Percentiles rank a stretch among this genome's conserved stretches.
Conservation (phyloP, 2,329 filamentous ascomycete genomes). For the Fusarium compactum region DNA sequence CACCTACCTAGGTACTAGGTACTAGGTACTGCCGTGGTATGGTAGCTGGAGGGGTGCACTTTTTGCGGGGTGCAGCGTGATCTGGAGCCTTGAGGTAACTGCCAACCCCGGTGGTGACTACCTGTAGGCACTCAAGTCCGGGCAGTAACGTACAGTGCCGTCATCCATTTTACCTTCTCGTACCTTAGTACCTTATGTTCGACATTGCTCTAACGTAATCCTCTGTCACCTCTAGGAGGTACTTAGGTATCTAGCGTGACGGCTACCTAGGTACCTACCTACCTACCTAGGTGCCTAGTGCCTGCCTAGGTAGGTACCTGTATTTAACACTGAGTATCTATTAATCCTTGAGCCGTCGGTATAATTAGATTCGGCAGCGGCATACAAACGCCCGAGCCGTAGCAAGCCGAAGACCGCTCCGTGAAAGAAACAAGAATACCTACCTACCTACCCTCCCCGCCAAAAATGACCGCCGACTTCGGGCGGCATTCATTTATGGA, state of each 20-base stretch:
- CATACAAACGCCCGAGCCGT: slow-evolving; percentile 21
- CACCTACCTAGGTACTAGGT: no score
- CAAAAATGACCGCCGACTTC: slow-evolving; percentile 44
- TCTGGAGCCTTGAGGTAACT: neutral
- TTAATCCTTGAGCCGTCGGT: neutral
- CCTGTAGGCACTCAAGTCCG: no score
- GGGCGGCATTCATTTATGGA: slow-evolving; percentile 12
- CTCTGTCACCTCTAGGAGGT: neutral
- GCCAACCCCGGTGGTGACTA: neutral
- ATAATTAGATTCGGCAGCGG: neutral
- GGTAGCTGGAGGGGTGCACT: slow-evolving; percentile 41
- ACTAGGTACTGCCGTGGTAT: neutral
- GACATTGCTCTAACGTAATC: neutral
- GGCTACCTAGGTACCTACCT: no score
- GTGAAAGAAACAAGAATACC: slow-evolving; percentile 5
- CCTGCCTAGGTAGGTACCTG: no score
- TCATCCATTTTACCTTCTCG: neutral
- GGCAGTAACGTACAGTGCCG: neutral
- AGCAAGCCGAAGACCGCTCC: slow-evolving; percentile 32
- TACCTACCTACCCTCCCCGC: slow-evolving; percentile 18
- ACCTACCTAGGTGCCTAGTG: no score
- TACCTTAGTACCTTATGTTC: neutral
- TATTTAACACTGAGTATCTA: neutral
- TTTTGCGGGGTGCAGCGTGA: slow-evolving; percentile 36
- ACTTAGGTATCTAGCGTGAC: no score